phyloP scores from a whole-genome alignment of 805 yeast genomes.

The Lipomyces starkeyi region DNA sequence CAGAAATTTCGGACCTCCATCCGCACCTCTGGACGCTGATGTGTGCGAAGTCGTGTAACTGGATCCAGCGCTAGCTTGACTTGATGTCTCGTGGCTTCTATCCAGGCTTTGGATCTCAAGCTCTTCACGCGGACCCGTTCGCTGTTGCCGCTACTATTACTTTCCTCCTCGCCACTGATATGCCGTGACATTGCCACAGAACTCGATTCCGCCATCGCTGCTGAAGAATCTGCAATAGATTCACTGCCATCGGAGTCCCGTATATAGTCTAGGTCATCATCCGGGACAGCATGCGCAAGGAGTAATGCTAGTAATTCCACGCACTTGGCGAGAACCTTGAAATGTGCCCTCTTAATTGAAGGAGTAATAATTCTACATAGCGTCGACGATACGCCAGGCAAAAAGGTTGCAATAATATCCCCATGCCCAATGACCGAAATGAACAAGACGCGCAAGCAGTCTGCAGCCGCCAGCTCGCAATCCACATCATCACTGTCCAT shows the following conservation, averaged over 20 bases:
- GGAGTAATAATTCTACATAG: conserved; percentile 41
- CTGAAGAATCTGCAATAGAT: conserved; percentile 9
- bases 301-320: conserved; percentile 34
- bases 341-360: conserved; percentile 38
- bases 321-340: conserved; percentile 33
- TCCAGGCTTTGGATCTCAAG: conserved; percentile 58
- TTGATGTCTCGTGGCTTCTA: conserved; percentile 59
- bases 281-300: conserved; percentile 9
- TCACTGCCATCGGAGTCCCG: neutral
- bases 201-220: conserved; percentile 3
- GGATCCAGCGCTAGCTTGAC: conserved; percentile 54
- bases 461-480: conserved; percentile 44
- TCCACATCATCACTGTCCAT: conserved; percentile 41
- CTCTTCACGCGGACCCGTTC: neutral
- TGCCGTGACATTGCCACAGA: conserved; percentile 31
- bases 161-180: conserved; percentile 27
- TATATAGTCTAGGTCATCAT: conserved; percentile 12
- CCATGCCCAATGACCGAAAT: conserved; percentile 31
- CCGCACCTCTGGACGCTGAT: conserved; percentile 48
- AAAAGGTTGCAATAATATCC: conserved; percentile 42
- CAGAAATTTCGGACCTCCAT: conserved; percentile 46
- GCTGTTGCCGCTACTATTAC: neutral
- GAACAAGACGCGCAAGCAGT: conserved; percentile 47
- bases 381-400: conserved; percentile 47
- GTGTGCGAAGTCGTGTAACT: conserved; percentile 43